A percentile compares a stretch with the other conserved stretches of the same genome.
These are phyloP conservation scores for Claviceps maximensis DNA, from an alignment of 2,329 filamentous ascomycete genomes.

Conservation along the genomic window DNA sequence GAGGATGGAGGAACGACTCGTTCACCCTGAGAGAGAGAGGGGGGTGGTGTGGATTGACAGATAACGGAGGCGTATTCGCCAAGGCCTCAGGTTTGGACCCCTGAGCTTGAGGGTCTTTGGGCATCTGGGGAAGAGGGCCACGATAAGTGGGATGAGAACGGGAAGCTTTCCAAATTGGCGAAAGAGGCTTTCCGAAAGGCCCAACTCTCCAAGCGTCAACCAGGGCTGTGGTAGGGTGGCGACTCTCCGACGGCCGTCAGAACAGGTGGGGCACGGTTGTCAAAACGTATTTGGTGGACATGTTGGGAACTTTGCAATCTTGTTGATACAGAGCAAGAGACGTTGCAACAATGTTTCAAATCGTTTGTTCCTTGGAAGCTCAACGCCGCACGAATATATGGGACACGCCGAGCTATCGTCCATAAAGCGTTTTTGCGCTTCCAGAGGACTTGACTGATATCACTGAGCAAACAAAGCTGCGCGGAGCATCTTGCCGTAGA, in stretches of 20 bases:
- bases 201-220: background rate
- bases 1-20: slow-evolving; percentile 1
- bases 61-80: slow-evolving; percentile 1
- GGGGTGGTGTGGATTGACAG: background rate
- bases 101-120: slow-evolving; percentile 2
- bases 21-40: background rate
- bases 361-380: background rate
- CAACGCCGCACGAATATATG: background rate
- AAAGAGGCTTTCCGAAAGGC: background rate
- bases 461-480: background rate
- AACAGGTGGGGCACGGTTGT: background rate
- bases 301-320: background rate
- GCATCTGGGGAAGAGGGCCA: background rate
- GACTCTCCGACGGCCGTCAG: background rate
- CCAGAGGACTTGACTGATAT: background rate
- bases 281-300: background rate
- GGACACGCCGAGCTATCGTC: background rate
- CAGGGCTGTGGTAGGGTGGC: background rate
- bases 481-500: background rate
- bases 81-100: background rate
- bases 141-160: background rate
- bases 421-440: background rate
- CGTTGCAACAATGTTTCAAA: background rate
- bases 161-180: background rate
- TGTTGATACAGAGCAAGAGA: background rate